Evolutionary conservation across 2,329 filamentous ascomycete species (phyloP), one percentile per base, ranked within the genome.

Genomic region (Achaetomium macrosporum): DNA sequence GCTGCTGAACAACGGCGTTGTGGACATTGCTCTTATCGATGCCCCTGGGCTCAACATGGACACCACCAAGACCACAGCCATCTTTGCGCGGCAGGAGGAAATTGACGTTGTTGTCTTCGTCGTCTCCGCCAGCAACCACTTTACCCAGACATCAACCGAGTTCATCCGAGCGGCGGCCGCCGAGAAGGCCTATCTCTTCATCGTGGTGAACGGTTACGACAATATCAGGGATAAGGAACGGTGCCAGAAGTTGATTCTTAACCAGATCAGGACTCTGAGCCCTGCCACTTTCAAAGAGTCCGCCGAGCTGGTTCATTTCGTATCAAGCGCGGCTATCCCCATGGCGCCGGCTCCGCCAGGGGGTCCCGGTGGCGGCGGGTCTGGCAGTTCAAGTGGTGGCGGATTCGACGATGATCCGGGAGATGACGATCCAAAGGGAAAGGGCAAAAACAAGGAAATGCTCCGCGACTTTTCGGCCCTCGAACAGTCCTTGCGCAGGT

Each of bases 31-130:
- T 1, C 78, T 99, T 49, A 99, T 99, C 60, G 93, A 99, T 69
- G 93, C 93, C 0, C 93, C 93, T 1, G 93, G 93, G 30, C 77
- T 99, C 49, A 99, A 99, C 70, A 90, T 88, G 19, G 92, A 99
- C 68, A 97, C 92, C 1, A 84, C 96, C 42, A 95, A 97, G 73
- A 99, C 93, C 0, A 99, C 93, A 1, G 93, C 93, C 17, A 88
- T 99, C 7, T 99, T 99, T 69, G 93, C 93, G 20, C 81, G 93
- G 53, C 93, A 99, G 66, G 93, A 99, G 69, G 93, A 99, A 71
- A 99, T 99, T 58, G 93, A 99, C 63, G 93, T 99, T 0, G 93
- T 99, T 1, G 91, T 99, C 0, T 99, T 99, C 63, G 93, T 99
- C 33, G 93, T 99, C 5, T 96, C 91, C 11, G 93, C 93, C 2